Percentiles rank a stretch among this genome's conserved stretches.
phyloP scores from a whole-genome alignment of 1,139 yeast genomes.

The Taphrina flavorubra region DNA sequence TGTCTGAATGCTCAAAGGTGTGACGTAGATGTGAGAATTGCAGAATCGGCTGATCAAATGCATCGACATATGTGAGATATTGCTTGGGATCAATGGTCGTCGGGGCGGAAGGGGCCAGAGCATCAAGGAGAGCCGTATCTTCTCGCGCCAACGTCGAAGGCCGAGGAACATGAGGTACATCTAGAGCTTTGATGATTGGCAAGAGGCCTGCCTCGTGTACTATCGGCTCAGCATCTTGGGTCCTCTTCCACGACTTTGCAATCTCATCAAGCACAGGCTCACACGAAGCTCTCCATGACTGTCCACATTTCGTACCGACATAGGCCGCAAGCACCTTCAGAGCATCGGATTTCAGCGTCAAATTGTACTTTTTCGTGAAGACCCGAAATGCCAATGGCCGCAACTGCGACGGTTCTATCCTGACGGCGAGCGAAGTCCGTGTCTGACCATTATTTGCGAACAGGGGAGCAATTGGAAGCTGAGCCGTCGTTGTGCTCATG shows the following conservation, averaged over 20 bases:
- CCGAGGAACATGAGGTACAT: conserved; percentile 41
- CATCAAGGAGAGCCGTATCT: conserved; percentile 18
- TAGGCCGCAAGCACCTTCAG: conserved; percentile 71
- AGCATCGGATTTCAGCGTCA: conserved; percentile 87
- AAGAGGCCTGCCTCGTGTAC: conserved; percentile 39
- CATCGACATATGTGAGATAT: conserved; percentile 58
- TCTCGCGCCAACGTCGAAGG: conserved; percentile 38
- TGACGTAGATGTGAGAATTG: conserved; percentile 68
- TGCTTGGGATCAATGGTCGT: conserved; percentile 27
- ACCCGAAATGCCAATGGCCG: conserved; percentile 91
- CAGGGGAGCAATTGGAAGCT: conserved; percentile 12
- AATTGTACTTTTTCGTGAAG: conserved; percentile 87
- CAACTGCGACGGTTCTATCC: conserved; percentile 76
- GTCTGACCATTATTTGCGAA: conserved; percentile 22
- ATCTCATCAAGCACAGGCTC: conserved; percentile 76
- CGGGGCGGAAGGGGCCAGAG: conserved; percentile 11
- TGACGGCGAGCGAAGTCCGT: conserved; percentile 62
- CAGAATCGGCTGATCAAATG: conserved; percentile 69
- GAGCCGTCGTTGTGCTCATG: conserved; percentile 15
- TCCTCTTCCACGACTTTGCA: conserved; percentile 75
- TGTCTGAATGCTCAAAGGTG: conserved; percentile 58
- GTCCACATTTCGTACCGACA: conserved; percentile 77
- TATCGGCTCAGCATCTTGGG: conserved; percentile 42
- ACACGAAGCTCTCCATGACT: conserved; percentile 79
- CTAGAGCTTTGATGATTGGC: conserved; percentile 41